Evolutionary conservation across 148 eudicot genomes (phyloP).

Genomic region (Drosera capensis): DNA sequence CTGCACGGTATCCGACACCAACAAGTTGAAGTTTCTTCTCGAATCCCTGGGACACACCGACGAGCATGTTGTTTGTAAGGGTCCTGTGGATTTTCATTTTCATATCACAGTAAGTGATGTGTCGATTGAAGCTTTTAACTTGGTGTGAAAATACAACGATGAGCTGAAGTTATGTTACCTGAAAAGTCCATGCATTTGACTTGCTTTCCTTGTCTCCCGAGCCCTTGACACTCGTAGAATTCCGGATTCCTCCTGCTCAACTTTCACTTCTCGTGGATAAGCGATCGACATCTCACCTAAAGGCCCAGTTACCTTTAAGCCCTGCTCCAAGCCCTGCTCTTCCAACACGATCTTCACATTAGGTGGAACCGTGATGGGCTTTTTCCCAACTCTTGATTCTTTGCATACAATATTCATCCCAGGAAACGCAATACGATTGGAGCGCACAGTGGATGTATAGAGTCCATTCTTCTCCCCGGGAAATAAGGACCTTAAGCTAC

Average conservation of each 20-base stretch:
- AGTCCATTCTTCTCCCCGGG: constrained; percentile 37
- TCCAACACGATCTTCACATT: constrained; percentile 60
- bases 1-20: constrained; percentile 91
- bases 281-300: constrained; percentile 69
- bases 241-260: constrained; percentile 64
- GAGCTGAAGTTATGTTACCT: constrained; percentile 22
- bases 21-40: constrained; percentile 74
- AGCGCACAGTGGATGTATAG: constrained; percentile 18
- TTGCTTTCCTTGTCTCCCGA: constrained; percentile 73
- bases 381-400: constrained; percentile 93
- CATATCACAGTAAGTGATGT: too few species aligned
- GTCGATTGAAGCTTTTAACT: too few species aligned
- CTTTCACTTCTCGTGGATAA: constrained; percentile 69
- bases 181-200: constrained; percentile 94
- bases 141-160: constrained; percentile 1
- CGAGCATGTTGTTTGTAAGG: constrained; percentile 80
- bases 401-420: constrained; percentile 58
- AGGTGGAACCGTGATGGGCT: constrained; percentile 68
- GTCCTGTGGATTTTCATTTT: constrained; percentile 79
- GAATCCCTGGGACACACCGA: constrained; percentile 84
- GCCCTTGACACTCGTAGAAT: constrained; percentile 51
- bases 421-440: constrained; percentile 22
- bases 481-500: constrained; percentile 42
- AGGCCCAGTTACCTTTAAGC: constrained; percentile 74
- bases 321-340: constrained; percentile 68